Conservation (phyloP, 129 eudicot genomes). For the Artemisia tridentata region DNA sequence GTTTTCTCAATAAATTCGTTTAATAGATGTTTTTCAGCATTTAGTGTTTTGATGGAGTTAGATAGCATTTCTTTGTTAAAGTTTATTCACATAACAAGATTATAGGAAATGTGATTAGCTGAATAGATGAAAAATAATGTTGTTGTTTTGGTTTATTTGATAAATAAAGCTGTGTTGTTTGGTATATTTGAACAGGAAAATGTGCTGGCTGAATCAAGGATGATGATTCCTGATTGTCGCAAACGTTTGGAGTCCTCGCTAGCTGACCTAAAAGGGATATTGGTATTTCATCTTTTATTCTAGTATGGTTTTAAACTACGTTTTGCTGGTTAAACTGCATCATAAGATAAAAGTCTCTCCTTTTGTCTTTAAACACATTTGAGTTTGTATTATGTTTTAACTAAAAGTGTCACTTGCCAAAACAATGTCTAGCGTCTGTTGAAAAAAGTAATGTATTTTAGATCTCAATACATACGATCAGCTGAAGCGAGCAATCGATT, state of each 20-base stretch:
- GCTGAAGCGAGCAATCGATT: too few species aligned
- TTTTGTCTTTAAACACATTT: conserved; percentile 2
- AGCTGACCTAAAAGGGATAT: conserved; percentile 65
- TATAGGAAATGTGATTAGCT: conserved; percentile 23
- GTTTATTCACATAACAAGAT: neutral
- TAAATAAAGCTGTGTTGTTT: neutral
- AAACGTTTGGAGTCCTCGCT: conserved; percentile 83
- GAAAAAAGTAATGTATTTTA: neutral
- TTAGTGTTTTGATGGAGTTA: conserved; percentile 2
- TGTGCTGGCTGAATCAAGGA: conserved; percentile 93
- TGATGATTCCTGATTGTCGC: conserved; percentile 94
- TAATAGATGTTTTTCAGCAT: neutral
- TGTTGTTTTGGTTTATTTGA: conserved; percentile 2
- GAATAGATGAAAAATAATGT: neutral
- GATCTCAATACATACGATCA: too few species aligned
- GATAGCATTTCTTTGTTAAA: neutral
- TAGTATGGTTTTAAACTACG: neutral
- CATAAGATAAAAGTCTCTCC: neutral
- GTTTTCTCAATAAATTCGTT: neutral
- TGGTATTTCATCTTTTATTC: conserved; percentile 42
- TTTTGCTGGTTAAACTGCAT: neutral
- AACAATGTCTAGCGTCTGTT: neutral
- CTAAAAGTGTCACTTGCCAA: neutral
- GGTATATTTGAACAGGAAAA: conserved; percentile 52
- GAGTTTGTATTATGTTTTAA: neutral